Percentiles rank a stretch among this genome's conserved stretches.
phyloP scores from a whole-genome alignment of 139 green algal species.

The Tetradesmus obliquus region DNA sequence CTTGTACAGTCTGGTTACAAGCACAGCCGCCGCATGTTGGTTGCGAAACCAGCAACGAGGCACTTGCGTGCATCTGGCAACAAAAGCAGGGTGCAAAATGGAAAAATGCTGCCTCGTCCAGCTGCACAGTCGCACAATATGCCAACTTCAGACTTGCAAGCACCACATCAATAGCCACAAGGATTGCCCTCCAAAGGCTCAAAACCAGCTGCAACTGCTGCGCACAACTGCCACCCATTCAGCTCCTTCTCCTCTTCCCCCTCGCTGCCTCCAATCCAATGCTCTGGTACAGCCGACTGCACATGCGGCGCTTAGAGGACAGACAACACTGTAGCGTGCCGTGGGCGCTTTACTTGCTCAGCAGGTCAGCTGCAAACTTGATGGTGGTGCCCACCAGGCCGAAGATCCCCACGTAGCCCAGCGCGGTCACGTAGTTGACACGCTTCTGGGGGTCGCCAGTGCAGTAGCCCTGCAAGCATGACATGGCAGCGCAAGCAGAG shows the following conservation, averaged over 20 bases:
- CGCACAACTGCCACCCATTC: neutral
- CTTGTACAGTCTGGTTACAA: too few relatives aligned
- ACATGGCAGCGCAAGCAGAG: neutral
- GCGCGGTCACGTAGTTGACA: conserved; percentile 35
- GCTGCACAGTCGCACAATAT: too few relatives aligned
- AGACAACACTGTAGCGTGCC: too few relatives aligned
- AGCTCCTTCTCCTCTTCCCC: too few relatives aligned
- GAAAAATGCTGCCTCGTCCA: too few relatives aligned
- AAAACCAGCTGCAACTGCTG: neutral
- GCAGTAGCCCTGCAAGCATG: conserved; percentile 51
- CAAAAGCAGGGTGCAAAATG: neutral
- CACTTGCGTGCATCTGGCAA: neutral
- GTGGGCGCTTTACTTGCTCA: conserved; percentile 2
- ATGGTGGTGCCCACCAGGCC: conserved; percentile 44
- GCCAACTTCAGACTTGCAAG: too few relatives aligned
- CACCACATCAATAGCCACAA: too few relatives aligned
- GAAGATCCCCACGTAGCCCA: conserved; percentile 55
- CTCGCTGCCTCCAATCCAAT: too few relatives aligned
- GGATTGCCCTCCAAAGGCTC: too few relatives aligned
- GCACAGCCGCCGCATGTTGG: too few relatives aligned
- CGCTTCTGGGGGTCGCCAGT: conserved; percentile 58
- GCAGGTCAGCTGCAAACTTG: conserved; percentile 38
- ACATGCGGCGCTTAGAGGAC: neutral
- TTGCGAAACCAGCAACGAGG: neutral
- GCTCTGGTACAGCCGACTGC: neutral